Evolutionary conservation across 2,329 filamentous ascomycete species (phyloP).

Genomic region (Fusarium papillatum): DNA sequence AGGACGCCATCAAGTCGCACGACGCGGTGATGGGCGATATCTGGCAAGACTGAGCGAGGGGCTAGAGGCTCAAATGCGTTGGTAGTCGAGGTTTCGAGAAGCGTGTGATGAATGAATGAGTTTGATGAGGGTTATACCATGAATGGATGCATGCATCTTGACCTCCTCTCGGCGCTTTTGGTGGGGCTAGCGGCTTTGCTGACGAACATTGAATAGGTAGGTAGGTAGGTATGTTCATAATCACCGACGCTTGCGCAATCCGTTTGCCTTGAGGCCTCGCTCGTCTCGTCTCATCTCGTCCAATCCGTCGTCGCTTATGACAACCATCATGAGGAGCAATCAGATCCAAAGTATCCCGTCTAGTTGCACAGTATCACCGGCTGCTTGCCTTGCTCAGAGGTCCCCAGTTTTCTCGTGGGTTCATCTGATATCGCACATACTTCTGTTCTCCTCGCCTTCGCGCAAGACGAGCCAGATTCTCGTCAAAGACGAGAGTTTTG

Average conservation of each 20-base stretch:
- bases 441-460: conserved; percentile 77
- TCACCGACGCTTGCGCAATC: conserved; percentile 21
- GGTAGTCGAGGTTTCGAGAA: background rate
- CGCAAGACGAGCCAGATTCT: conserved; percentile 78
- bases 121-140: conserved; percentile 6
- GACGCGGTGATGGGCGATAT: background rate
- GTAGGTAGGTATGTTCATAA: background rate
- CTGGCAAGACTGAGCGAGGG: background rate
- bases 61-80: background rate
- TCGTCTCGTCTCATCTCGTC: background rate
- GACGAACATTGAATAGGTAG: conserved; percentile 16
- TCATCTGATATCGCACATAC: conserved; percentile 89
- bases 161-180: conserved; percentile 26
- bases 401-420: conserved; percentile 94
- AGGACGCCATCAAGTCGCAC: background rate
- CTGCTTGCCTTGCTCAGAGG: conserved; percentile 76
- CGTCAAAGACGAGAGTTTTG: conserved; percentile 80
- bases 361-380: conserved; percentile 45
- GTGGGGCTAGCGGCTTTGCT: conserved; percentile 33
- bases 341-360: background rate
- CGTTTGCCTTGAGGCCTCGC: background rate
- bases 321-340: background rate
- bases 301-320: background rate
- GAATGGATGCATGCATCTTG: background rate
- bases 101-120: background rate